These are phyloP conservation scores for Panus rudis DNA, from an alignment of 768 basidiomycete genomes.

Conservation along the genomic window DNA sequence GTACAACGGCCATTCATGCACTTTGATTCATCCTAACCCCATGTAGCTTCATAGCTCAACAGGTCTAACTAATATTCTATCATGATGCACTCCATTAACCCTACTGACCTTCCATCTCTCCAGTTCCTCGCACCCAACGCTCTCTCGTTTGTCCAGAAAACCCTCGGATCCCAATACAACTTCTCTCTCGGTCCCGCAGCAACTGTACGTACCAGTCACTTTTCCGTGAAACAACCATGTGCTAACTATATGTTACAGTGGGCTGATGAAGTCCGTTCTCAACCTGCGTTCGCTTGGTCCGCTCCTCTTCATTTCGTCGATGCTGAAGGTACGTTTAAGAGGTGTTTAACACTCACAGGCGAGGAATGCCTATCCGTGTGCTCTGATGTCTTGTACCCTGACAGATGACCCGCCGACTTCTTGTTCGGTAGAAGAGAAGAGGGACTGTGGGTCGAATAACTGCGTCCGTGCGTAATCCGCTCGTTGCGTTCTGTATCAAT, in stretches of 20 bases:
- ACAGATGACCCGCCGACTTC: constrained; percentile 38
- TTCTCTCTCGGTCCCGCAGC: constrained; percentile 43
- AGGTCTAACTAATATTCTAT: constrained; percentile 2
- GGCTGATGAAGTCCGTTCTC: constrained; percentile 43
- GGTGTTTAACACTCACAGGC: not conserved
- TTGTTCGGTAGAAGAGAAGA: constrained; percentile 40
- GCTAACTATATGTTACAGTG: constrained; percentile 27
- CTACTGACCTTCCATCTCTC: not conserved
- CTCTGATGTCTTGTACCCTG: constrained; percentile 2
- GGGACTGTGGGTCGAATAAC: constrained; percentile 35
- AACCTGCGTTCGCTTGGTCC: constrained; percentile 24
- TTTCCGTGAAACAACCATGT: not conserved
- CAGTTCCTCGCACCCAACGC: constrained; percentile 46
- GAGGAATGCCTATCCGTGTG: not conserved
- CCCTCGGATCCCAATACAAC: constrained; percentile 36
- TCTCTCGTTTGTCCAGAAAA: constrained; percentile 38
- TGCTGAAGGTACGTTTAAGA: constrained; percentile 29
- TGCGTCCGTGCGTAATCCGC: constrained; percentile 21
- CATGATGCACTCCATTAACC: not conserved
- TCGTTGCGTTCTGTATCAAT: not conserved
- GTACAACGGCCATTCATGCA: not conserved
- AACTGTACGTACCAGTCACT: constrained; percentile 25
- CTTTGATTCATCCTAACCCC: not conserved
- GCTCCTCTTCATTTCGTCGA: constrained; percentile 41
- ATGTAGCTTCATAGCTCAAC: constrained; percentile 12